Evolutionary conservation across 148 eudicot genomes (phyloP).

Genomic region (Simmondsia chinensis): DNA sequence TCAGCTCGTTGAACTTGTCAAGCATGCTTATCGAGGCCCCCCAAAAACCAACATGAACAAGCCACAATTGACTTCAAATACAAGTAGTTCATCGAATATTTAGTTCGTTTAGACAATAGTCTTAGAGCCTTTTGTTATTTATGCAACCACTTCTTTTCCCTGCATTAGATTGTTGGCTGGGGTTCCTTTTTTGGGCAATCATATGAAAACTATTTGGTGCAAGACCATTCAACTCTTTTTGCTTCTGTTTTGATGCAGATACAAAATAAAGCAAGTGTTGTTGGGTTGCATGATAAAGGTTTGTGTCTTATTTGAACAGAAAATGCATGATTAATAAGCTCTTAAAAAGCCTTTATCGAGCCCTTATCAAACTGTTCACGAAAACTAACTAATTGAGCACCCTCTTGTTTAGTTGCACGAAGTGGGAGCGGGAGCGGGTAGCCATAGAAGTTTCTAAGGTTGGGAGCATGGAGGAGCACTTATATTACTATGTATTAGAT

Average conservation of each 20-base stretch:
- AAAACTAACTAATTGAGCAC: not conserved
- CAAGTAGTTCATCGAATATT: no score
- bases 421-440: not conserved
- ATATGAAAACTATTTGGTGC: not conserved
- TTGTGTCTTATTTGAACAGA: constrained; percentile 6
- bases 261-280: constrained; percentile 39
- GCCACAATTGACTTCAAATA: no score
- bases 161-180: not conserved
- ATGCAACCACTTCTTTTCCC: not conserved
- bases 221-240: constrained; percentile 1
- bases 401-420: not conserved
- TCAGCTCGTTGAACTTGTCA: no score
- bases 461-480: no score
- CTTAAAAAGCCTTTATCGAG: not conserved
- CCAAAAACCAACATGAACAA: no score
- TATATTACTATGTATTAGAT: no score
- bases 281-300: constrained; percentile 91
- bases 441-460: not conserved
- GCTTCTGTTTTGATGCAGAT: constrained; percentile 37
- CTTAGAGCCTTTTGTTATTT: no score
- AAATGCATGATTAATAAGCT: not conserved
- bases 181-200: not conserved
- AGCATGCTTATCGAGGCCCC: no score
- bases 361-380: not conserved
- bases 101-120: no score